A percentile compares a stretch with the other conserved stretches of the same genome.
Conservation (phyloP, 2,329 filamentous ascomycete species). For the Didymella exigua region DNA sequence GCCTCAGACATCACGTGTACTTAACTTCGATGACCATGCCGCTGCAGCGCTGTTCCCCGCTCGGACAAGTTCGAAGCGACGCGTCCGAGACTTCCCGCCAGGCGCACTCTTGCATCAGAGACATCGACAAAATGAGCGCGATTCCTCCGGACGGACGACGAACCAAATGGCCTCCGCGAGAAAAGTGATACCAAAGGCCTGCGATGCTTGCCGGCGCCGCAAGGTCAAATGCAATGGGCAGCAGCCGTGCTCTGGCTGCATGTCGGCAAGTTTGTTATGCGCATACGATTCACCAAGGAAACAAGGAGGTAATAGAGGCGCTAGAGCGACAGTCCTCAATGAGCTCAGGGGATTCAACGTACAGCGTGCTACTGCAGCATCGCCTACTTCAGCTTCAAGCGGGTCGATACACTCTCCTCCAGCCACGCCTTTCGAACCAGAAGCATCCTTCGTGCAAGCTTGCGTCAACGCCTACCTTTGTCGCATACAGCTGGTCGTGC, state of each 20-base stretch:
- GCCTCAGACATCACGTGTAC: background rate
- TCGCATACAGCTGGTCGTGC: constrained; percentile 65
- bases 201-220: constrained; percentile 74
- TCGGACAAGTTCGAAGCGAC: background rate
- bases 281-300: constrained; percentile 77
- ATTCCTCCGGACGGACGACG: background rate
- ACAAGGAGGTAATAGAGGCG: constrained; percentile 78
- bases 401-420: background rate
- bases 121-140: background rate
- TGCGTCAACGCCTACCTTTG: constrained; percentile 72
- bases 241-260: constrained; percentile 74
- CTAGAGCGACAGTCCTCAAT: constrained; percentile 75
- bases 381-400: background rate
- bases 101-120: background rate
- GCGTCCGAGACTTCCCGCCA: background rate
- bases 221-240: constrained; percentile 76
- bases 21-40: background rate
- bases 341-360: constrained; percentile 70
- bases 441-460: constrained; percentile 64
- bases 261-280: constrained; percentile 63
- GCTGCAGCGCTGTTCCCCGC: background rate
- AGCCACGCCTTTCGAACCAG: background rate
- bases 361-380: constrained; percentile 5
- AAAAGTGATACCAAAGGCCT: constrained; percentile 57
- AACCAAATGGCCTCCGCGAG: constrained; percentile 1